Evolutionary conservation across 192 early-diverging fungal species (phyloP).

Genomic region (Linnemannia hyalina): DNA sequence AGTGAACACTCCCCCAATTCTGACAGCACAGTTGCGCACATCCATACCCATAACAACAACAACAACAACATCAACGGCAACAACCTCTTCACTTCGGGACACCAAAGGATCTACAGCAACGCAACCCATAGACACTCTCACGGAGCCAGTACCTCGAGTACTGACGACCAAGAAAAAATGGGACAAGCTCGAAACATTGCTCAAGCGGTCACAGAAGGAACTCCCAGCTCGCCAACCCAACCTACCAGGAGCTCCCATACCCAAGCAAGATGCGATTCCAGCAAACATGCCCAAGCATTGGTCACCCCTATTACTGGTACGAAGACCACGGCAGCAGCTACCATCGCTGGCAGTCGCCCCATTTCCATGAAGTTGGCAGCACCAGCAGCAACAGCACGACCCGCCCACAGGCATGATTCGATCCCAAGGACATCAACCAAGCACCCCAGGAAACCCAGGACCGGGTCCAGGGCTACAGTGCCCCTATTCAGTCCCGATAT

Average conservation of each 20-base stretch:
- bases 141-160: neutral
- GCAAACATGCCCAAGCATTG: neutral
- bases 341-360: neutral
- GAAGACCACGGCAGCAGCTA: neutral
- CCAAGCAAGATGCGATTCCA: neutral
- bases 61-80: neutral
- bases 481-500: neutral
- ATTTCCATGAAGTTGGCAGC: neutral
- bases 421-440: neutral
- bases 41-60: neutral
- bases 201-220: neutral
- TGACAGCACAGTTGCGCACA: neutral
- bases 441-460: neutral
- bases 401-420: neutral
- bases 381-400: too few species aligned
- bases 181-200: neutral
- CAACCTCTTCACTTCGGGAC: neutral
- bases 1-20: neutral
- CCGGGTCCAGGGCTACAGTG: neutral
- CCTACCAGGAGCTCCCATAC: neutral
- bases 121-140: neutral
- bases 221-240: neutral
- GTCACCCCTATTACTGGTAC: neutral
- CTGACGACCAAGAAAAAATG: neutral
- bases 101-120: neutral